Conservation (phyloP, 2,329 filamentous ascomycete species). For the Fusarium globosum region DNA sequence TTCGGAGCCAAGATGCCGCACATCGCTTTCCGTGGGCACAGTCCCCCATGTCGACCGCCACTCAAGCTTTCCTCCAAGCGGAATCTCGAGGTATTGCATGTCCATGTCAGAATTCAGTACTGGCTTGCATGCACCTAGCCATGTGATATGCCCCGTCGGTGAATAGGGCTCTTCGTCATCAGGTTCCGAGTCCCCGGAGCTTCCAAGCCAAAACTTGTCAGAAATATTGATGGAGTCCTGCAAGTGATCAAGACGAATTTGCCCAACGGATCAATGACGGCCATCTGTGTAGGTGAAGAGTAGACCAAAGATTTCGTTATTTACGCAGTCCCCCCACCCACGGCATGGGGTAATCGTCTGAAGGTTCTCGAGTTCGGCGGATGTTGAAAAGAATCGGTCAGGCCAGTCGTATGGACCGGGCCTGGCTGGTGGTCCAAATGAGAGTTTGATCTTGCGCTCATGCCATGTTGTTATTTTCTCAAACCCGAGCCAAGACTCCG, state of each 20-base stretch:
- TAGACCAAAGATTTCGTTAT: neutral
- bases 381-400: neutral
- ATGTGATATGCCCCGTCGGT: neutral
- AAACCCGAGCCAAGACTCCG: neutral
- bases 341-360: neutral
- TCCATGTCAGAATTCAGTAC: too few species aligned
- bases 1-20: neutral
- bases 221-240: neutral
- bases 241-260: neutral
- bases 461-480: neutral
- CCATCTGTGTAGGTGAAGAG: neutral
- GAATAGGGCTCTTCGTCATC: too few species aligned
- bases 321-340: rapidly evolving
- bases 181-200: too few species aligned
- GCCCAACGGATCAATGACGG: neutral
- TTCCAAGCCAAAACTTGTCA: neutral
- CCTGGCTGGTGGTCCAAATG: neutral
- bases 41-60: neutral
- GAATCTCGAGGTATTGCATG: neutral
- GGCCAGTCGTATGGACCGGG: neutral
- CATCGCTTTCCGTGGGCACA: too few species aligned
- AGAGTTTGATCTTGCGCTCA: neutral
- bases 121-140: neutral
- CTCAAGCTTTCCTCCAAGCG: neutral
- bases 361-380: neutral